These are phyloP conservation scores for Salix koriyanagi DNA, from an alignment of 345 rosid genomes.

Conservation along the genomic window DNA sequence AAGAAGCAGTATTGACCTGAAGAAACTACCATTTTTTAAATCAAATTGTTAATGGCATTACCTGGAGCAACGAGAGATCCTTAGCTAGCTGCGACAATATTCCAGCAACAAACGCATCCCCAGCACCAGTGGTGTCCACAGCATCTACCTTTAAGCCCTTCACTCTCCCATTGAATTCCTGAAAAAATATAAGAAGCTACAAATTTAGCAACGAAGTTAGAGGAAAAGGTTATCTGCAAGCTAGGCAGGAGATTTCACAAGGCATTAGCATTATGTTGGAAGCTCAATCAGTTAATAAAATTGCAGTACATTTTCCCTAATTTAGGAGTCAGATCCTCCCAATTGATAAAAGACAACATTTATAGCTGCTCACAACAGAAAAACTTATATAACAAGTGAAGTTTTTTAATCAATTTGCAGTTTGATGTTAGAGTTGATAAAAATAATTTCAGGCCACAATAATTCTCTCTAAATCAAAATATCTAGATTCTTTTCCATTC, in stretches of 20 bases:
- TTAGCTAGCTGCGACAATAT: constrained; percentile 53
- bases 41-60: constrained; percentile 17
- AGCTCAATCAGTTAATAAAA: neutral
- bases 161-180: constrained; percentile 84
- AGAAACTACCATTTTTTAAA: neutral
- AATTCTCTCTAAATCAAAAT: neutral
- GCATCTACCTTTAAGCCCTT: constrained; percentile 70
- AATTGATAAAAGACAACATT: neutral
- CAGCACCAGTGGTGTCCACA: constrained; percentile 94
- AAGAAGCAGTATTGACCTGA: neutral
- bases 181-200: constrained; percentile 4
- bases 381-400: neutral
- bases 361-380: neutral
- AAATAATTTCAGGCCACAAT: neutral
- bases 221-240: neutral
- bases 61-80: constrained; percentile 83
- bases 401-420: neutral
- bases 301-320: neutral
- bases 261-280: neutral
- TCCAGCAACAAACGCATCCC: constrained; percentile 97
- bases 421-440: neutral
- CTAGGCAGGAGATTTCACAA: neutral
- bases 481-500: neutral
- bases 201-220: neutral
- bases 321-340: neutral